phyloP scores from a whole-genome alignment of 495 filamentous ascomycete species.

The Aspergillus sparsus region DNA sequence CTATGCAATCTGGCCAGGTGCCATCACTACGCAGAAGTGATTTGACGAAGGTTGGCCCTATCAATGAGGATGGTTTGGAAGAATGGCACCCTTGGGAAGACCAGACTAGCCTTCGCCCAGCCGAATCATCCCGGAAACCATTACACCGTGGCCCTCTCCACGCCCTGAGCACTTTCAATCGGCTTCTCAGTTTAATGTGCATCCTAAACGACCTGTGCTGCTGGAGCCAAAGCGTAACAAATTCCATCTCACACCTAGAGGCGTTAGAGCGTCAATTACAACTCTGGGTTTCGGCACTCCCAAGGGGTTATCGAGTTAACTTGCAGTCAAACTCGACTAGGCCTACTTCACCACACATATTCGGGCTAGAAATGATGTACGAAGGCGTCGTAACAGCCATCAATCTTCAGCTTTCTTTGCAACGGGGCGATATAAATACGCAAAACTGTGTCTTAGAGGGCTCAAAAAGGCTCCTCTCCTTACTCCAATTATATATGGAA shows the following conservation, averaged over 20 bases:
- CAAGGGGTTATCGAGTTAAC: conserved; percentile 39
- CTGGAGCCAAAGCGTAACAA: conserved; percentile 29
- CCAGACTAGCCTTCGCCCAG: conserved; percentile 35
- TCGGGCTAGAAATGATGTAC: conserved; percentile 44
- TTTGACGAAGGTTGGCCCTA: conserved; percentile 41
- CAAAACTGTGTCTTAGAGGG: conserved; percentile 34
- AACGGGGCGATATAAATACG: conserved; percentile 31
- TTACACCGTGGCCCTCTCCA: conserved; percentile 55
- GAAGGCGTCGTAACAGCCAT: conserved; percentile 35
- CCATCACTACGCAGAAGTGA: conserved; percentile 55
- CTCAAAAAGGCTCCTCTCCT: conserved; percentile 34
- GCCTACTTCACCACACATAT: conserved; percentile 40
- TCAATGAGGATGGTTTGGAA: conserved; percentile 65
- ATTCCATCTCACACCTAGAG: conserved; percentile 36
- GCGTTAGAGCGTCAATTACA: conserved; percentile 40
- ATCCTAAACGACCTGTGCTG: conserved; percentile 47
- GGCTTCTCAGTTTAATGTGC: conserved; percentile 45
- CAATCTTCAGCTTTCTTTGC: conserved; percentile 34
- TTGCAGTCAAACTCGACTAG: conserved; percentile 30
- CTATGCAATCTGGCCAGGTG: conserved; percentile 50
- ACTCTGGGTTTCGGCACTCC: conserved; percentile 37
- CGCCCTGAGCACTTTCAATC: conserved; percentile 63
- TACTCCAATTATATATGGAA: conserved; percentile 42
- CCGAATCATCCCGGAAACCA: conserved; percentile 36
- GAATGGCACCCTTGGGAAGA: conserved; percentile 72